Conservation (phyloP, 257 asterid species). For the Prunella vulgaris region DNA sequence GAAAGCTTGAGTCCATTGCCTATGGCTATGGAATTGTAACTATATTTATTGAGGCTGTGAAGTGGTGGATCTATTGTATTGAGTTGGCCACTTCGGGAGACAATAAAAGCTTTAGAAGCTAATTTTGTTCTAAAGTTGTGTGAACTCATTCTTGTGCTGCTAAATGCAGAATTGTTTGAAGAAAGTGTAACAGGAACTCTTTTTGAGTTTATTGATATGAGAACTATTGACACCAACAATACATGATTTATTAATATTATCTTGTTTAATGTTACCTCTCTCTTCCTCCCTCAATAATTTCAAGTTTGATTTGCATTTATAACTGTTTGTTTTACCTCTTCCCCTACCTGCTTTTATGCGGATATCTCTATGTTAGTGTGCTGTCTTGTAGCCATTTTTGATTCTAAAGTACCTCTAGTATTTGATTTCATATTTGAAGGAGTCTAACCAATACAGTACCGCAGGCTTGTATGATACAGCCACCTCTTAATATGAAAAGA, state of each 20-base stretch:
- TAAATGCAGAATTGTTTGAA: slow-evolving; percentile 3
- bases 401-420: no score
- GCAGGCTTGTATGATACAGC: no score
- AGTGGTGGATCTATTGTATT: background rate
- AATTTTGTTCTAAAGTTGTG: background rate
- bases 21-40: background rate
- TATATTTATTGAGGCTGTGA: background rate
- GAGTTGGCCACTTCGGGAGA: background rate
- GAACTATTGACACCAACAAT: background rate
- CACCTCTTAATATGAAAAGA: background rate
- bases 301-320: no score
- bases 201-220: background rate
- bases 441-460: no score
- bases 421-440: no score
- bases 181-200: background rate
- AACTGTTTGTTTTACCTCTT: no score
- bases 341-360: no score
- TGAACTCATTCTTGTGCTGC: slow-evolving; percentile 6
- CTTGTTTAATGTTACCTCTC: background rate
- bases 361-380: no score
- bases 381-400: background rate
- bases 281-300: no score
- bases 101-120: background rate
- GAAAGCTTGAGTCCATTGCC: slow-evolving; percentile 13
- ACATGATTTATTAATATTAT: background rate